Evolutionary conservation across 176 grass and related monocot genomes (phyloP).

Genomic region (Aegilops umbellulata): DNA sequence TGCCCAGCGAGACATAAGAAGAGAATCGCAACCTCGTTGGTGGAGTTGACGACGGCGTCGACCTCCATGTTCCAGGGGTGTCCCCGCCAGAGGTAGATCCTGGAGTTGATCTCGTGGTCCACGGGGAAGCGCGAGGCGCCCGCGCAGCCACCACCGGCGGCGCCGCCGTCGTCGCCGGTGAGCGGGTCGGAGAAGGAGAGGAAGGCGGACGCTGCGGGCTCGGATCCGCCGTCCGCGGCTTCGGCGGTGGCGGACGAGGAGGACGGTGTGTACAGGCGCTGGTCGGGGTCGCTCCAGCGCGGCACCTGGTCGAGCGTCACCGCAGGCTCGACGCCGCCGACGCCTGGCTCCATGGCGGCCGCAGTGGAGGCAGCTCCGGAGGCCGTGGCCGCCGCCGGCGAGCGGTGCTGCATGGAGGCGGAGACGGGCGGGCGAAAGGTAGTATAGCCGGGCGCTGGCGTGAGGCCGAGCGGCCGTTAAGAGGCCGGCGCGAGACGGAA

Average conservation of each 20-base stretch:
- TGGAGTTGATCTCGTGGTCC: conserved; percentile 88
- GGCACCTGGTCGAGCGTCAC: conserved; percentile 85
- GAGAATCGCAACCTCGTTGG: conserved; percentile 74
- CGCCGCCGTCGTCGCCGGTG: conserved; percentile 42
- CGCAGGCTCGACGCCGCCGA: conserved; percentile 59
- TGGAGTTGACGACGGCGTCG: conserved; percentile 92
- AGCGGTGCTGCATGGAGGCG: conserved; percentile 43
- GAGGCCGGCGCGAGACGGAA: conserved; percentile 1
- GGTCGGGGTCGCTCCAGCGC: conserved; percentile 89
- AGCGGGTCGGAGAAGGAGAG: conserved; percentile 71
- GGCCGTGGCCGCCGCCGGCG: background rate
- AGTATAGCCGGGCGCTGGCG: background rate
- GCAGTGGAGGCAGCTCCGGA: background rate
- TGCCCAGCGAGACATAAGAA: background rate
- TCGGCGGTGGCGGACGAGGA: background rate
- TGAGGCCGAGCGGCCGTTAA: conserved; percentile 33
- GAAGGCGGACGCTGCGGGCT: conserved; percentile 18
- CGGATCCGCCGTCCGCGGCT: conserved; percentile 19
- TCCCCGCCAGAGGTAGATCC: conserved; percentile 88
- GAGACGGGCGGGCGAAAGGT: background rate
- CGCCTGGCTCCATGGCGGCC: conserved; percentile 24
- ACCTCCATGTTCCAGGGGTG: conserved; percentile 95
- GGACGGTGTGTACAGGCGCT: conserved; percentile 35
- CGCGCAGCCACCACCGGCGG: background rate
- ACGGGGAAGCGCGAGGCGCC: conserved; percentile 64